Evolutionary conservation across 768 basidiomycete species (phyloP).

Genomic region (Xerocomus potaroensis): DNA sequence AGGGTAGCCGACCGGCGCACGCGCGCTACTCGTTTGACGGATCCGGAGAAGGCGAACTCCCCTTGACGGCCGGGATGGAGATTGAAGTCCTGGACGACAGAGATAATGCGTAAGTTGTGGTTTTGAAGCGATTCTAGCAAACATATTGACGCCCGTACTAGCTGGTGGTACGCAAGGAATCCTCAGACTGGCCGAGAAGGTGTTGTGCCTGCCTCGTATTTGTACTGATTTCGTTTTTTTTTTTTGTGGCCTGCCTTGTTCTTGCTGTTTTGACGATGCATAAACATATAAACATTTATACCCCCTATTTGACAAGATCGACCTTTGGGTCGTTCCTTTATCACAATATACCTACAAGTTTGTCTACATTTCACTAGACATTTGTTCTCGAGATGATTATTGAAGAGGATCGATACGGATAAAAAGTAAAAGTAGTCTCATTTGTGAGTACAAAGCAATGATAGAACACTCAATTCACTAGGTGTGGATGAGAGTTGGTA

Average conservation of each 20-base stretch:
- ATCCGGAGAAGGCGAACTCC: conserved; percentile 71
- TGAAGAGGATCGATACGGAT: conserved; percentile 10
- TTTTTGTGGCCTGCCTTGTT: conserved; percentile 25
- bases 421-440: conserved; percentile 15
- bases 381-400: conserved; percentile 6
- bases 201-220: conserved; percentile 87
- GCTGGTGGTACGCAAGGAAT: conserved; percentile 95
- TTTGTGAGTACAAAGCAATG: conserved; percentile 3
- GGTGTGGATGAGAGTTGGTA: conserved; percentile 3
- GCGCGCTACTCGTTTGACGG: conserved; percentile 84
- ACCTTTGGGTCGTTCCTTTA: conserved; percentile 35
- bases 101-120: conserved; percentile 63
- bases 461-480: conserved; percentile 15
- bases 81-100: conserved; percentile 76
- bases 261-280: conserved; percentile 29
- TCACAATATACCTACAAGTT: conserved; percentile 24
- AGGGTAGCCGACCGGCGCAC: conserved; percentile 68
- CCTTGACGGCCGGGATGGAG: conserved; percentile 62
- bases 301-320: conserved; percentile 38
- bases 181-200: conserved; percentile 76
- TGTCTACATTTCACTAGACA: conserved; percentile 11
- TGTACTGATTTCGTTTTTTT: conserved; percentile 54
- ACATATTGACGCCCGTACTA: conserved; percentile 29
- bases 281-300: conserved; percentile 32
- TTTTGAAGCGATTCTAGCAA: neutral